Evolutionary conservation across 2,329 filamentous ascomycete species (phyloP).

Genomic region (Monilinia fructigena): DNA sequence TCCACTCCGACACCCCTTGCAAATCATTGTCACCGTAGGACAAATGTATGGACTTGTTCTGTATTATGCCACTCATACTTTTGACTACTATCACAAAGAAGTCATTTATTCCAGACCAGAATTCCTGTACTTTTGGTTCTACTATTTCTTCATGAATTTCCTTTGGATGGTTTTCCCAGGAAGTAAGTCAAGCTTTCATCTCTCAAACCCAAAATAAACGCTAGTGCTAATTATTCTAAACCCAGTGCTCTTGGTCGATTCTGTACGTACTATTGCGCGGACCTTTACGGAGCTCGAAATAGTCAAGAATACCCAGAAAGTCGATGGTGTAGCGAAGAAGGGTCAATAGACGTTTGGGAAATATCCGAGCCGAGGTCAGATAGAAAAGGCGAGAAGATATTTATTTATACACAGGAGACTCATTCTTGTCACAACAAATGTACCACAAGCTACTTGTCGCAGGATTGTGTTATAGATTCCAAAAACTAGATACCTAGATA

Average conservation of each 20-base stretch:
- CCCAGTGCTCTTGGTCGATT: slow-evolving; percentile 42
- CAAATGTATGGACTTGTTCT: slow-evolving; percentile 55
- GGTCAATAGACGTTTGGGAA: slow-evolving; percentile 1
- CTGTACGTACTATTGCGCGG: slow-evolving; percentile 40
- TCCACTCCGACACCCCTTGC: slow-evolving; percentile 51
- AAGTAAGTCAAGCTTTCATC: slow-evolving; percentile 44
- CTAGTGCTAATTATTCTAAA: slow-evolving; percentile 1
- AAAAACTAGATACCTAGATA: background rate
- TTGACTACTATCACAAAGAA: slow-evolving; percentile 49
- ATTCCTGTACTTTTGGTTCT: slow-evolving; percentile 61
- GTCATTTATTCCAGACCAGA: slow-evolving; percentile 58
- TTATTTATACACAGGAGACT: background rate
- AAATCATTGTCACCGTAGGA: slow-evolving; percentile 43
- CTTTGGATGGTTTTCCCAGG: slow-evolving; percentile 60
- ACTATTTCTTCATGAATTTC: slow-evolving; percentile 60
- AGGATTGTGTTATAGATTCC: background rate
- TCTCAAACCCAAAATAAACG: background rate
- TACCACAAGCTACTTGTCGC: background rate
- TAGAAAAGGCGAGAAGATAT: background rate
- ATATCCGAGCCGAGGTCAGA: background rate
- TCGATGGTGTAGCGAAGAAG: slow-evolving; percentile 11
- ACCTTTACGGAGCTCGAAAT: slow-evolving; percentile 42
- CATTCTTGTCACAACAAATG: background rate
- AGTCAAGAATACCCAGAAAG: slow-evolving; percentile 24
- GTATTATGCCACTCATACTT: slow-evolving; percentile 60